Conservation (phyloP, 2,329 filamentous ascomycete species). For the Colletotrichum simmondsii region DNA sequence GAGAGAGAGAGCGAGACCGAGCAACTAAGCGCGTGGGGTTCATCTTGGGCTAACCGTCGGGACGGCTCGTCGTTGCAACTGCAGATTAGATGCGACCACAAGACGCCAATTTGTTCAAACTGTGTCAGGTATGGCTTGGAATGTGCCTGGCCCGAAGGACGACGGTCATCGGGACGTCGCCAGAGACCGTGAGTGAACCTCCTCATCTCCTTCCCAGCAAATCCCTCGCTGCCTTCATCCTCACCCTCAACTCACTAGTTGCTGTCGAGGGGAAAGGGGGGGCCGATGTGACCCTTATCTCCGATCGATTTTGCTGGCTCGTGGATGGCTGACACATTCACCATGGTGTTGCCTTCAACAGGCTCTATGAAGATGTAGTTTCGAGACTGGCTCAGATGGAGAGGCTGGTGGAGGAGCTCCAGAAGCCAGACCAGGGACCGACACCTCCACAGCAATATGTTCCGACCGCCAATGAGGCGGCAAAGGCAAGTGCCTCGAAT, state of each 20-base stretch:
- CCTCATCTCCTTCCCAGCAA: neutral
- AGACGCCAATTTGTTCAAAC: conserved; percentile 28
- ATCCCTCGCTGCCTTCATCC: neutral
- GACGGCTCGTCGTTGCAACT: conserved; percentile 18
- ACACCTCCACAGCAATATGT: conserved; percentile 13
- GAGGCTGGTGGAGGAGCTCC: conserved; percentile 31
- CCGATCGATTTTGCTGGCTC: neutral
- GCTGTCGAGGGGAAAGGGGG: no score
- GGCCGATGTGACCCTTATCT: neutral
- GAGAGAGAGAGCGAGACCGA: neutral
- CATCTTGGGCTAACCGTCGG: conserved; percentile 18
- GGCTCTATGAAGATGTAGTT: conserved; percentile 34
- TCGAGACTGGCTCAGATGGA: conserved; percentile 32
- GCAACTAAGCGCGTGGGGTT: neutral
- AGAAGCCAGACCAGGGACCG: conserved; percentile 10
- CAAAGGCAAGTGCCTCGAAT: neutral
- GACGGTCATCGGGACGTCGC: conserved; percentile 30
- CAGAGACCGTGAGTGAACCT: conserved; percentile 28
- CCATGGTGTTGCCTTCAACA: neutral
- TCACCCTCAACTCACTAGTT: neutral
- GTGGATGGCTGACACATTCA: neutral
- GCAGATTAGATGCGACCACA: conserved; percentile 32
- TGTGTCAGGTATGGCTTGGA: conserved; percentile 31
- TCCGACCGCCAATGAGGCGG: neutral
- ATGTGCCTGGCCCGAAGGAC: conserved; percentile 30